phyloP scores from a whole-genome alignment of 1,284 basidiomycete genomes.

The Chalciporus sp. region DNA sequence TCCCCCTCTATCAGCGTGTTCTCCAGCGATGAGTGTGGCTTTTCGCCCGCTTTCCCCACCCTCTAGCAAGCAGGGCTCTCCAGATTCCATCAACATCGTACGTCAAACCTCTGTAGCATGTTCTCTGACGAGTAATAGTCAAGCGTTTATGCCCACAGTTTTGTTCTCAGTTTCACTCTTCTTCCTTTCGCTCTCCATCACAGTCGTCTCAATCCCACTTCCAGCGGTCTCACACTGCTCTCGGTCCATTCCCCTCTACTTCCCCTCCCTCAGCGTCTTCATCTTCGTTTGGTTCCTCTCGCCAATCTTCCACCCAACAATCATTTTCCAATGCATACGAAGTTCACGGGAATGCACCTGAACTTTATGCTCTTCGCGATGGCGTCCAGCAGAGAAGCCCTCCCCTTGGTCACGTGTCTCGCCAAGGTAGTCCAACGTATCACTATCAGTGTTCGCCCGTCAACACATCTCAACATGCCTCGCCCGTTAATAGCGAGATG shows the following conservation, averaged over 20 bases:
- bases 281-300: constrained; percentile 10
- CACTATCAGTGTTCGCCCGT: neutral
- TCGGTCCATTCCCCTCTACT: constrained; percentile 3
- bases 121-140: neutral
- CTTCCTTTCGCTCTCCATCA: constrained; percentile 5
- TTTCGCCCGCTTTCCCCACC: constrained; percentile 9
- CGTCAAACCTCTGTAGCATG: neutral
- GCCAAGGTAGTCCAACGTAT: neutral
- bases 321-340: constrained; percentile 9
- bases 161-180: constrained; percentile 13
- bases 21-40: neutral
- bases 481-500: constrained; percentile 2
- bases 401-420: constrained; percentile 9
- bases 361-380: neutral
- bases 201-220: constrained; percentile 7
- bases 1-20: neutral
- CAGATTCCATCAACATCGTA: constrained; percentile 14
- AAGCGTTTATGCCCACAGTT: neutral
- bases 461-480: neutral
- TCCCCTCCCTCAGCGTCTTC: neutral
- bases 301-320: constrained; percentile 22
- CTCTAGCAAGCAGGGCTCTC: constrained; percentile 9
- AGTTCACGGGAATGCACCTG: neutral
- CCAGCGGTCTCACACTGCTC: constrained; percentile 2
- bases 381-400: constrained; percentile 1